phyloP scores from a whole-genome alignment of 495 filamentous ascomycete genomes.

The Penicillium soppii region DNA sequence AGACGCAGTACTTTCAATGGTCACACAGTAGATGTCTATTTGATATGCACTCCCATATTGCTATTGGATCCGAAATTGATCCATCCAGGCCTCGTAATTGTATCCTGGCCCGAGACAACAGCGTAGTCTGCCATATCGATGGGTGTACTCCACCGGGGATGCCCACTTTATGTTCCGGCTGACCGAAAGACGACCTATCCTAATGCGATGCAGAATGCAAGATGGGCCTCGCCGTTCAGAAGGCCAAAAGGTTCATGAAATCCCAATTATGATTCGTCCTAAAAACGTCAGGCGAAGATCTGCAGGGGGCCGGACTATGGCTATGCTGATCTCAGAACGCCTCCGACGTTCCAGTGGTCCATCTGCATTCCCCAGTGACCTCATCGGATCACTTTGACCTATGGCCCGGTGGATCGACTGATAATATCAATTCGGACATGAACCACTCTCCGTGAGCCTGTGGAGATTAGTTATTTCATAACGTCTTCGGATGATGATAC shows the following conservation, averaged over 20 bases:
- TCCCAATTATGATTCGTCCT: slow-evolving; percentile 17
- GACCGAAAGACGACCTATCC: slow-evolving; percentile 3
- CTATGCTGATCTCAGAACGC: slow-evolving; percentile 19
- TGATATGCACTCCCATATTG: neutral
- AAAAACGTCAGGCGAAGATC: slow-evolving; percentile 26
- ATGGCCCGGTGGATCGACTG: slow-evolving; percentile 19
- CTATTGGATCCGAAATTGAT: neutral
- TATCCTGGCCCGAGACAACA: slow-evolving; percentile 1
- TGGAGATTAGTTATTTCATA: slow-evolving; percentile 28
- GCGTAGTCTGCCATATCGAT: neutral
- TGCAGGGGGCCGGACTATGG: slow-evolving; percentile 22
- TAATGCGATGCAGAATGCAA: neutral
- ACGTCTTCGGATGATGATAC: slow-evolving; percentile 16
- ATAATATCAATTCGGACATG: slow-evolving; percentile 7
- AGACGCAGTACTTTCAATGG: neutral
- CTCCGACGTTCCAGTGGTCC: slow-evolving; percentile 8
- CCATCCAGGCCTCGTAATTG: neutral
- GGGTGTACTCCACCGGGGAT: slow-evolving; percentile 8
- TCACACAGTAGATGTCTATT: neutral
- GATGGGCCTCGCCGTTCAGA: slow-evolving; percentile 12
- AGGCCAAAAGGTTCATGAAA: neutral
- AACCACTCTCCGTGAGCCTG: slow-evolving; percentile 22
- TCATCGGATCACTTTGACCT: slow-evolving; percentile 27
- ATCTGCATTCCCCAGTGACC: slow-evolving; percentile 34
- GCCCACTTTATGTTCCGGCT: slow-evolving; percentile 11